phyloP scores from a whole-genome alignment of 2,329 filamentous ascomycete species.

The Pseudopyricularia javanii region DNA sequence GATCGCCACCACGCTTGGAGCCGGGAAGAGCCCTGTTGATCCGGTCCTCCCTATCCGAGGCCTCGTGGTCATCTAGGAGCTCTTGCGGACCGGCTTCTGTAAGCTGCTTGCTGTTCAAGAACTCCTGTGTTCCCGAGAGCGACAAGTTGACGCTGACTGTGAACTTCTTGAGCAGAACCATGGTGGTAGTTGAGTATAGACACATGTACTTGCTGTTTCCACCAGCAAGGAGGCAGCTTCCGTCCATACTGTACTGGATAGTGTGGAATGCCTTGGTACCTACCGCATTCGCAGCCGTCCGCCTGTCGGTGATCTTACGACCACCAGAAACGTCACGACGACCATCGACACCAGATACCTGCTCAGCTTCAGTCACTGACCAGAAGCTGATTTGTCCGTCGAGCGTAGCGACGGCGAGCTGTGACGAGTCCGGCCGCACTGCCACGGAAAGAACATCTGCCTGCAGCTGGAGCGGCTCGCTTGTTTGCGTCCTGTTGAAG shows the following conservation, averaged over 20 bases:
- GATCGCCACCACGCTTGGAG: constrained; percentile 71
- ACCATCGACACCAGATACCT: constrained; percentile 77
- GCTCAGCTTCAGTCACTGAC: constrained; percentile 78
- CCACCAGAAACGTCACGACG: constrained; percentile 88
- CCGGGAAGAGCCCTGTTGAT: constrained; percentile 72
- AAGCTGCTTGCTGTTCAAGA: constrained; percentile 82
- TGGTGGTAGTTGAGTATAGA: constrained; percentile 86
- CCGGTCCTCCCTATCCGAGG: constrained; percentile 77
- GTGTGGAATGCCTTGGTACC: constrained; percentile 85
- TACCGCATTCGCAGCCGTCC: constrained; percentile 80
- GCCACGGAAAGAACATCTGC: constrained; percentile 81
- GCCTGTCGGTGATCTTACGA: constrained; percentile 73
- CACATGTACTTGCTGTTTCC: constrained; percentile 99
- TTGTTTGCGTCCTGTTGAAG: constrained; percentile 86
- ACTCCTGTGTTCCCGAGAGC: constrained; percentile 90
- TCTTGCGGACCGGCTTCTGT: constrained; percentile 80
- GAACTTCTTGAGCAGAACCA: constrained; percentile 86
- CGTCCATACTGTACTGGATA: constrained; percentile 85
- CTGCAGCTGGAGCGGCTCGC: constrained; percentile 84
- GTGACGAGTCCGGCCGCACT: constrained; percentile 79
- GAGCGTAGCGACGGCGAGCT: constrained; percentile 82
- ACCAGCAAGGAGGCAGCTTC: constrained; percentile 76
- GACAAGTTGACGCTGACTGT: constrained; percentile 95
- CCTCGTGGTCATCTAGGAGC: constrained; percentile 79
- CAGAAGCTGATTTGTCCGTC: constrained; percentile 94